Evolutionary conservation across 1,284 basidiomycete genomes (phyloP).

Genomic region (Leucoagaricus sp.): DNA sequence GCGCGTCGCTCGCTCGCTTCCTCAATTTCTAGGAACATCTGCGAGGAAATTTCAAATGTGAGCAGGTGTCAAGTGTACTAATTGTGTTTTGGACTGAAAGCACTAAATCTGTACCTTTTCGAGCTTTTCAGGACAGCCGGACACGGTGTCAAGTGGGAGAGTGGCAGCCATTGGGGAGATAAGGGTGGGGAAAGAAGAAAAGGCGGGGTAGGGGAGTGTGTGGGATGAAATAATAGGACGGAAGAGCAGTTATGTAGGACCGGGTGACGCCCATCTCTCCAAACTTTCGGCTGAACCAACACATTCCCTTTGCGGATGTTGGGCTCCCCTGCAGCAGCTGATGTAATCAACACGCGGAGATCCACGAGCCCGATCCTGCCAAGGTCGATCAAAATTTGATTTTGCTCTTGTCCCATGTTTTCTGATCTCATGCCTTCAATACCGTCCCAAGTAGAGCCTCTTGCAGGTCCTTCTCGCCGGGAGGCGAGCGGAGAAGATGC

Average conservation of each 20-base stretch:
- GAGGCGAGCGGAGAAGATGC: background rate
- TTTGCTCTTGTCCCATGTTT: background rate
- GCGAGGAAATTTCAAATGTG: slow-evolving; percentile 8
- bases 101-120: slow-evolving; percentile 6
- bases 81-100: background rate
- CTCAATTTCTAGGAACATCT: slow-evolving; percentile 60
- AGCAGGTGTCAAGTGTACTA: background rate
- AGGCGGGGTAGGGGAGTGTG: background rate
- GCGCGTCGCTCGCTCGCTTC: slow-evolving; percentile 50
- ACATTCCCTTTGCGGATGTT: background rate
- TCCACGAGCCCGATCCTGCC: background rate
- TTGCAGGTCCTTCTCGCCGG: slow-evolving; percentile 23
- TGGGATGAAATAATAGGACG: slow-evolving; percentile 2
- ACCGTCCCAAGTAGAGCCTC: slow-evolving; percentile 6
- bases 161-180: too few relatives aligned
- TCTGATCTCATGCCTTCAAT: background rate
- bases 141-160: background rate
- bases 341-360: slow-evolving; percentile 4
- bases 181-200: background rate
- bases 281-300: slow-evolving; percentile 1
- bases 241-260: background rate
- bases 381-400: slow-evolving; percentile 1
- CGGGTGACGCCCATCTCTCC: background rate
- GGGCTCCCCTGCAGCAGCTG: background rate
- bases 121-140: slow-evolving; percentile 6